A percentile compares a stretch with the other conserved stretches of the same genome.
Evolutionary conservation across 225 moss, liverwort and hornwort genomes (phyloP).

Genomic region (Climacium dendroides): DNA sequence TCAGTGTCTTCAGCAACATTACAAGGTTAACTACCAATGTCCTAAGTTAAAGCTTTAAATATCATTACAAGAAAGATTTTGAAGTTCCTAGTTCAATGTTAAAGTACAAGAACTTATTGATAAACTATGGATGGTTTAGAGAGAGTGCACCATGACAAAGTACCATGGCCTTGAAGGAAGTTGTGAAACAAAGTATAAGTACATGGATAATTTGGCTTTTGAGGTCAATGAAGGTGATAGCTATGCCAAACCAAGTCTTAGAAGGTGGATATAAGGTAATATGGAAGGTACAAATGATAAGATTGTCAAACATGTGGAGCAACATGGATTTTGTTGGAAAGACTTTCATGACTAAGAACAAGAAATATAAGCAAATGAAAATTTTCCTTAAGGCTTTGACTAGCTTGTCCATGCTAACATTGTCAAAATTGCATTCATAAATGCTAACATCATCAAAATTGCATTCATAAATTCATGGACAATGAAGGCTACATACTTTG

Average conservation of each 20-base stretch:
- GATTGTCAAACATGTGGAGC: background rate
- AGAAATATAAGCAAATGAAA: background rate
- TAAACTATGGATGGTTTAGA: background rate
- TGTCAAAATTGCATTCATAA: background rate
- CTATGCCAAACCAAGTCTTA: fast-evolving
- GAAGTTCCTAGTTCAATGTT: fast-evolving
- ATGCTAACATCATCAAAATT: background rate
- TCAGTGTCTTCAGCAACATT: too few relatives aligned
- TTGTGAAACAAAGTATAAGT: fast-evolving
- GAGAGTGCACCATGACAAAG: background rate
- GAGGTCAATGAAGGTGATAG: fast-evolving
- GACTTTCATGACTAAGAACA: background rate
- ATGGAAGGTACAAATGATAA: background rate
- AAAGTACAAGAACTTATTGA: fast-evolving
- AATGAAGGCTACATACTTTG: background rate
- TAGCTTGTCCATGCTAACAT: background rate
- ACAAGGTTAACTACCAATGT: too few relatives aligned
- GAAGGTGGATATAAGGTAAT: background rate
- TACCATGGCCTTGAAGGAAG: fast-evolving
- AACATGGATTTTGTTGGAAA: background rate
- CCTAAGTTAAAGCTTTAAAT: too few relatives aligned
- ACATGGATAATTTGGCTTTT: background rate
- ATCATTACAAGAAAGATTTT: background rate
- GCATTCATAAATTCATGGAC: background rate
- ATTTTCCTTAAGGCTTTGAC: background rate